Evolutionary conservation across 2,329 filamentous ascomycete species (phyloP).

Genomic region (Nemania bipapillata): DNA sequence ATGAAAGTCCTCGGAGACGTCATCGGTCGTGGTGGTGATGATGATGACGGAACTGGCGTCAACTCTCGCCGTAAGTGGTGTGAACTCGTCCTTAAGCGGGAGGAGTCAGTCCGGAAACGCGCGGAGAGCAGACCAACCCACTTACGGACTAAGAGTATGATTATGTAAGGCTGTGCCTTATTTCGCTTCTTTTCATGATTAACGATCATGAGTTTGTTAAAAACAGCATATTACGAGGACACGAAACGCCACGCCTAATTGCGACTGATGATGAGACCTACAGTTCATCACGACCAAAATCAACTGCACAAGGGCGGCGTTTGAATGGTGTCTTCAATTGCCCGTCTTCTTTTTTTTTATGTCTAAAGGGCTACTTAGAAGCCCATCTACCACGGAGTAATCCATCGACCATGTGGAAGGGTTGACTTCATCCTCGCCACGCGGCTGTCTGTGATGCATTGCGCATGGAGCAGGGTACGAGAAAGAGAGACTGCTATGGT

Average conservation of each 20-base stretch:
- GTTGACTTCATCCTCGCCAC: background rate
- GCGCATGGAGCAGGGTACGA: background rate
- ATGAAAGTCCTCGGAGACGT: constrained; percentile 86
- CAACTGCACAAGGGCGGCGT: background rate
- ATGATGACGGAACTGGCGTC: constrained; percentile 58
- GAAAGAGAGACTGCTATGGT: constrained; percentile 14
- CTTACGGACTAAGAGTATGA: constrained; percentile 69
- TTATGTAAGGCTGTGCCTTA: constrained; percentile 54
- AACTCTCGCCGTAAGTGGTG: constrained; percentile 71
- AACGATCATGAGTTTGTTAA: constrained; percentile 36
- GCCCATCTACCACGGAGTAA: background rate
- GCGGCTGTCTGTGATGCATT: background rate
- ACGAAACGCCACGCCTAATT: constrained; percentile 27
- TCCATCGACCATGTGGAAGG: constrained; percentile 13
- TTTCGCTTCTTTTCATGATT: constrained; percentile 37
- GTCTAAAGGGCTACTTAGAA: background rate
- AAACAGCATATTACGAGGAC: constrained; percentile 26
- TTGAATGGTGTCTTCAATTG: constrained; percentile 12
- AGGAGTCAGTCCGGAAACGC: constrained; percentile 67
- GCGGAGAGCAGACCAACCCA: constrained; percentile 64
- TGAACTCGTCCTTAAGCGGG: constrained; percentile 72
- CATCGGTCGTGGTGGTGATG: constrained; percentile 65
- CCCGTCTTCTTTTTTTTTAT: background rate
- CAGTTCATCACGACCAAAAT: constrained; percentile 11
- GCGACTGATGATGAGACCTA: constrained; percentile 3